These are phyloP conservation scores for Tuctoria greenei DNA, from an alignment of 176 grass and related monocot species.

Conservation along the genomic window DNA sequence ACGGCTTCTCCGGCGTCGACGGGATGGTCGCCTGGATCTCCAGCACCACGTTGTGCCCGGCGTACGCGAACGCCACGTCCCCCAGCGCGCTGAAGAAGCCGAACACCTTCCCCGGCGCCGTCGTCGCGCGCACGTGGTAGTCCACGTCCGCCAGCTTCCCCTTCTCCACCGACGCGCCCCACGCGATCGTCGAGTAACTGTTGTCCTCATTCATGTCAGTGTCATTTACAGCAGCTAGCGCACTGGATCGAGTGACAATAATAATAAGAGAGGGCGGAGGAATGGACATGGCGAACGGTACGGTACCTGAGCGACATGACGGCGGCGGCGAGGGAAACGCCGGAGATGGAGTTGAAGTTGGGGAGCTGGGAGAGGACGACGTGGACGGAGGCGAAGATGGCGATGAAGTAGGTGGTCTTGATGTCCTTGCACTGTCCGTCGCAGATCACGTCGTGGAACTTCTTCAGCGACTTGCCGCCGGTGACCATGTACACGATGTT, in stretches of 20 bases:
- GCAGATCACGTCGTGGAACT: constrained; percentile 86
- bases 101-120: constrained; percentile 59
- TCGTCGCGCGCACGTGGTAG: constrained; percentile 45
- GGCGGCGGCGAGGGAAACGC: constrained; percentile 82
- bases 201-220: too few relatives aligned
- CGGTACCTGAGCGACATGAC: constrained; percentile 95
- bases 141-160: constrained; percentile 56
- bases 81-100: constrained; percentile 73
- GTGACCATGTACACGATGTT: constrained; percentile 99
- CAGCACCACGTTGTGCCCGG: constrained; percentile 83
- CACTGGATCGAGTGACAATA: too few relatives aligned
- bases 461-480: constrained; percentile 80
- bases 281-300: too few relatives aligned
- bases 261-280: too few relatives aligned
- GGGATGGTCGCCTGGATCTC: constrained; percentile 96
- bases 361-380: constrained; percentile 85
- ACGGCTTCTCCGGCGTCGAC: constrained; percentile 70
- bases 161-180: constrained; percentile 73
- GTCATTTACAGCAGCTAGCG: too few relatives aligned
- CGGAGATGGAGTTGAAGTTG: constrained; percentile 92
- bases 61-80: constrained; percentile 74
- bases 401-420: constrained; percentile 87
- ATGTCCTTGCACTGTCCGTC: constrained; percentile 50
- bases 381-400: constrained; percentile 83
- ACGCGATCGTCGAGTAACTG: constrained; percentile 91